A percentile compares a stretch with the other conserved stretches of the same genome.
phyloP scores from a whole-genome alignment of 2,329 filamentous ascomycete genomes.

The Pyrenophora teres region DNA sequence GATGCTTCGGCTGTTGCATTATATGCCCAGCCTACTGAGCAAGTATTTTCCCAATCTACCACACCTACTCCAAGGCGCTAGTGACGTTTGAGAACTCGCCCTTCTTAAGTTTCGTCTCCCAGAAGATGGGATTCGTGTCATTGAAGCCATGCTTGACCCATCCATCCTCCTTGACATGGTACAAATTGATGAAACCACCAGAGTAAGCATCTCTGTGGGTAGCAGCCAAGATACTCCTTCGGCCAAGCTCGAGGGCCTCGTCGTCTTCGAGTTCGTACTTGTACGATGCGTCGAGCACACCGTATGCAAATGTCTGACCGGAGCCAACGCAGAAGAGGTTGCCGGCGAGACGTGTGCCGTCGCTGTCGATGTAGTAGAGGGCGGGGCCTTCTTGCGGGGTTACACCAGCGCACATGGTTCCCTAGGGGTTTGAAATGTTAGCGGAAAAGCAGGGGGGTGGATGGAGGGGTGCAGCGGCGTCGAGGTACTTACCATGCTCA shows the following conservation, averaged over 20 bases:
- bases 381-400: constrained; percentile 94
- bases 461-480: neutral
- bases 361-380: constrained; percentile 98
- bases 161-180: constrained; percentile 98
- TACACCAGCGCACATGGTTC: constrained; percentile 98
- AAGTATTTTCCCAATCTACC: neutral
- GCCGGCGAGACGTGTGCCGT: constrained; percentile 88
- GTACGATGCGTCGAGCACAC: constrained; percentile 96
- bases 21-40: neutral
- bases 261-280: constrained; percentile 83
- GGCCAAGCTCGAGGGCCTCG: constrained; percentile 87
- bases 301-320: constrained; percentile 98
- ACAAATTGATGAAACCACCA: constrained; percentile 97
- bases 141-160: constrained; percentile 99
- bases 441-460: neutral
- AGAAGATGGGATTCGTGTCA: constrained; percentile 99
- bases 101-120: constrained; percentile 98
- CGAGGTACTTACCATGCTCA: constrained; percentile 71
- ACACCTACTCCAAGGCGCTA: constrained; percentile 66
- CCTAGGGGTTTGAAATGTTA: constrained; percentile 47
- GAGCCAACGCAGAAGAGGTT: constrained; percentile 99
- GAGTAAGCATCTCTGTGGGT: constrained; percentile 99
- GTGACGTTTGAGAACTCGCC: constrained; percentile 98
- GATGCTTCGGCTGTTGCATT: too few relatives aligned
- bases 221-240: constrained; percentile 90